Evolutionary conservation across 345 rosid genomes (phyloP), one percentile per base, ranked within the genome.

Genomic region (Noccaea caerulescens): DNA sequence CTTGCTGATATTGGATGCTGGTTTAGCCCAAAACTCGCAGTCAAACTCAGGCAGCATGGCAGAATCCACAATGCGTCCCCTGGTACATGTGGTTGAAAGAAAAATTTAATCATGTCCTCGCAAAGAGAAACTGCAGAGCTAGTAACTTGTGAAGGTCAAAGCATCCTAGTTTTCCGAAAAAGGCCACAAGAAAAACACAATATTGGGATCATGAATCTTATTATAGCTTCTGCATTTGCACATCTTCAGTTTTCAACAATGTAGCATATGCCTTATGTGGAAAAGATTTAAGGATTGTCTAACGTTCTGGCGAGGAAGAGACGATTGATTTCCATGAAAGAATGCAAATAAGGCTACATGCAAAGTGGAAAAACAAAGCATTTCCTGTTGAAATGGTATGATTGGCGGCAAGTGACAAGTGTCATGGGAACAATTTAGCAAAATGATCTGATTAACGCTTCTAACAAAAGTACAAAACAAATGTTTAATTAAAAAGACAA

Each of bases 21-120:
- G 85, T 44, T 61, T 80, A 72, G 87, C 91, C 60, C 46, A 63
- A 77, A 87, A 81, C 33, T 77, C 80, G 45, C 84, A 84, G 71
- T 72, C 81, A 72, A 82, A 71, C 32, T 78, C 67, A 33, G 66
- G 70, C 1, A 13, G 59, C 1, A 20, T 53, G 34, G 73, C 76
- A 69, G 77, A 52, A 58, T 77, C 79, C 42, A 27, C n/a, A 72
- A 86, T 86, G 50, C 79, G 71, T 38, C 93, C 96, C 50, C 93
- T 89, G 76, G 42, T 49, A 69, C 66, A 72, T 3, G 25, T 53
- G 11, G 63, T 43, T 52, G 73, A 58, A 78, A 72, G 44, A 69
- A 73, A 16, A 76, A 37, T 20, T 37, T 54, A 16, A 61, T 45
- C 73, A 75, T 69, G 3, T 34, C 50, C 8, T 33, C 7, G 69